Base-by-base conservation (phyloP, 2,329 filamentous ascomycete genomes). In the Colletotrichum sidae region DNA sequence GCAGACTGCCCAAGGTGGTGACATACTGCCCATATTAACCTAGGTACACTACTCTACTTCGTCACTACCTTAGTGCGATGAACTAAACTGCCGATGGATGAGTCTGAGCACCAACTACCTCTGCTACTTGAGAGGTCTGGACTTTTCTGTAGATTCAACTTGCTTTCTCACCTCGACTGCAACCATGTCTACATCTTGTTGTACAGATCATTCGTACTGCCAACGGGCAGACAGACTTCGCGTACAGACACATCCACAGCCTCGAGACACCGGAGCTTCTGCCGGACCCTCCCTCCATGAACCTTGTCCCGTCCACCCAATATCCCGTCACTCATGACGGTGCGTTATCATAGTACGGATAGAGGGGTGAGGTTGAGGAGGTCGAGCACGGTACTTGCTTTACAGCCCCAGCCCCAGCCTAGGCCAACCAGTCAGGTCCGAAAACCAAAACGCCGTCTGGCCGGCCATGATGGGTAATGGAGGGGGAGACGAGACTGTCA, bases 361-460 rank as follows among this genome's bases (percentile, higher is more conserved):
- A 25, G 25, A 25, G 25, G 25, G 25, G 25, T 25, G 25, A 25
- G 25, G 25, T 25, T 25, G 25, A 25, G 25, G 25, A 25, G 25
- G 25, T 5, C 4, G 25, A 25, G 25, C 25, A 25, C 25, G 44
- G 51, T 25, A 56, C 25, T 37, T 15, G 15, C 17, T 11, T 7
- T 15, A 47, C 47, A 45, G 9, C 11, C 12, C 34, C 42, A 42
- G 39, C 12, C 46, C 45, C 41, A 41, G 35, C 34, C 17, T 39
- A 65, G n/a, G 13, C 52, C 15, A 15, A 13, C 38, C 12, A 13
- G 25, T 25, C 25, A 54, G 15, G 13, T 9, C 44, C 45, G 35
- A 61, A 52, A 57, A 42, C 52, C 46, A 56, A 62, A 47, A 53
- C 47, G 58, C 62, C 52, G 25, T 52, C 46, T 15, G 47, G 58